Conservation (phyloP, 805 yeast genomes). For the Monosporozyma servazzii region DNA sequence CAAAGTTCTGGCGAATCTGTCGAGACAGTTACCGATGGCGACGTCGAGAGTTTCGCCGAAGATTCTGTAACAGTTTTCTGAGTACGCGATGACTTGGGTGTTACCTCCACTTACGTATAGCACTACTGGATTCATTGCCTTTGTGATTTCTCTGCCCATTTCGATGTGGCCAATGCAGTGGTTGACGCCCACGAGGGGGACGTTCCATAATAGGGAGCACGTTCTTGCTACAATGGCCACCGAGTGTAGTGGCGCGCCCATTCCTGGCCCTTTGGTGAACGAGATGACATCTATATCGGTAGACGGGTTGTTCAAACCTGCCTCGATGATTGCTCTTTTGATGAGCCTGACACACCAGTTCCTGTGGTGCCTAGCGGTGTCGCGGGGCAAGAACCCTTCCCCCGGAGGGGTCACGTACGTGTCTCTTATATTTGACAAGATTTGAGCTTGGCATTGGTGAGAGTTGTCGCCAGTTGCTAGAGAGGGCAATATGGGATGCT, state of each 20-base stretch:
- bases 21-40: slow-evolving; percentile 95
- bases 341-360: slow-evolving; percentile 85
- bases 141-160: slow-evolving; percentile 97
- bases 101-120: slow-evolving; percentile 97
- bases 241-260: slow-evolving; percentile 97
- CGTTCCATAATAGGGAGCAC: slow-evolving; percentile 63
- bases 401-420: slow-evolving; percentile 97
- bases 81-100: slow-evolving; percentile 95
- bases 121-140: slow-evolving; percentile 96
- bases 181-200: slow-evolving; percentile 89
- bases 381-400: slow-evolving; percentile 93
- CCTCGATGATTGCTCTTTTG: slow-evolving; percentile 54
- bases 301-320: slow-evolving; percentile 35
- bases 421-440: slow-evolving; percentile 85
- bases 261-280: slow-evolving; percentile 97
- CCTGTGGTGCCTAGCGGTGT: slow-evolving; percentile 92
- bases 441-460: slow-evolving; percentile 53
- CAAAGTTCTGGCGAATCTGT: slow-evolving; percentile 87
- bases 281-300: slow-evolving; percentile 71
- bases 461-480: slow-evolving; percentile 41
- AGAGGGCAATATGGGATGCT: slow-evolving; percentile 41
- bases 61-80: slow-evolving; percentile 87
- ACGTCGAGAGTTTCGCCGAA: slow-evolving; percentile 98
- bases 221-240: slow-evolving; percentile 91
- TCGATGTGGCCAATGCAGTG: slow-evolving; percentile 98